A percentile compares a stretch with the other conserved stretches of the same genome.
These are phyloP conservation scores for Chimonanthus praecox DNA, from an alignment of 164 flowering plant species.

Conservation along the genomic window DNA sequence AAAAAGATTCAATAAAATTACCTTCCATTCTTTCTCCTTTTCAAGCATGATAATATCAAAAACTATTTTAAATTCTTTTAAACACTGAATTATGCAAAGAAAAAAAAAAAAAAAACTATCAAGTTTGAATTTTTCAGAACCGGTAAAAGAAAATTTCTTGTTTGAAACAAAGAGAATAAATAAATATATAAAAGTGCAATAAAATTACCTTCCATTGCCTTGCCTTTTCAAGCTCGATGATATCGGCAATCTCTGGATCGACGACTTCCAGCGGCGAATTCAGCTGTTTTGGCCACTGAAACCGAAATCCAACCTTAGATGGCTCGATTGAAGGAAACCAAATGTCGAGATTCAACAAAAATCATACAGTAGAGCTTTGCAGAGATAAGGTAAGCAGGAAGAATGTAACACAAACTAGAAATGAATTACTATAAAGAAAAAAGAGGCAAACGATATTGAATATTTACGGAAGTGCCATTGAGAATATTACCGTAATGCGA, in stretches of 20 bases:
- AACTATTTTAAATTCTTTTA: too few relatives aligned
- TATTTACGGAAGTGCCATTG: background rate
- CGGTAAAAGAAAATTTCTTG: too few relatives aligned
- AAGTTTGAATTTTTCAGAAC: too few relatives aligned
- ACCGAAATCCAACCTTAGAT: constrained; percentile 3
- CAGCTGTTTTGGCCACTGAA: constrained; percentile 97
- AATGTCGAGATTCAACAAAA: background rate
- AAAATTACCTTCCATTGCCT: constrained; percentile 92
- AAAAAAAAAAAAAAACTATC: too few relatives aligned
- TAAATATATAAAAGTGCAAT: background rate
- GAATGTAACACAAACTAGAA: background rate
- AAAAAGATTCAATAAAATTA: too few relatives aligned
- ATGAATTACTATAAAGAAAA: background rate
- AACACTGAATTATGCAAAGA: too few relatives aligned
- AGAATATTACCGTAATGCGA: constrained; percentile 48
- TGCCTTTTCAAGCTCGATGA: constrained; percentile 95
- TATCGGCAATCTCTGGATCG: constrained; percentile 93
- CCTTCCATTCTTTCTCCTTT: too few relatives aligned
- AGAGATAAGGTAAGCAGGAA: background rate
- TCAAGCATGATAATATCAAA: too few relatives aligned
- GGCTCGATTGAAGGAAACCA: background rate
- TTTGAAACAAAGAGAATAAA: too few relatives aligned
- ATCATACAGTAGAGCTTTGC: background rate
- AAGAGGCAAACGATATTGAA: background rate
- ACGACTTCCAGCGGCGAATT: constrained; percentile 78